phyloP scores from a whole-genome alignment of 495 filamentous ascomycete genomes.

The Talaromyces stipitatus region DNA sequence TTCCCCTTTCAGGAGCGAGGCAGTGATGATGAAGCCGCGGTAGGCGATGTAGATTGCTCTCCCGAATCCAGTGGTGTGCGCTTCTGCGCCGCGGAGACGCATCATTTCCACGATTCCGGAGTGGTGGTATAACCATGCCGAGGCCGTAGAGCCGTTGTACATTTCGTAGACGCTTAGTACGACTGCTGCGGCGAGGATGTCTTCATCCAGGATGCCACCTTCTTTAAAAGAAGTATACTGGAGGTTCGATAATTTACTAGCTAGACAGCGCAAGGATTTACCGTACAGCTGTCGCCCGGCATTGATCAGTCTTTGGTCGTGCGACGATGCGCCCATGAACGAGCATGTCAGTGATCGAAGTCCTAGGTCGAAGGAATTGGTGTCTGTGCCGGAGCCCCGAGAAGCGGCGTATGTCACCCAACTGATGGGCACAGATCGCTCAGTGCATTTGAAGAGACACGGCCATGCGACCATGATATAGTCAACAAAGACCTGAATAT shows the following conservation, averaged over 20 bases:
- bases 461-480: constrained; percentile 21
- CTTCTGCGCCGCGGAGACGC: constrained; percentile 22
- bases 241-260: constrained; percentile 5
- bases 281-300: constrained; percentile 15
- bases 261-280: constrained; percentile 17
- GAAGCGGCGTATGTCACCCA: constrained; percentile 22
- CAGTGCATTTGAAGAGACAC: constrained; percentile 23
- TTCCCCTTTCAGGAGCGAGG: constrained; percentile 17
- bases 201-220: background rate
- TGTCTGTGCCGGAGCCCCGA: constrained; percentile 7
- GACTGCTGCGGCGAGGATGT: constrained; percentile 18
- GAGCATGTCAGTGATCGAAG: constrained; percentile 17
- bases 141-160: constrained; percentile 18
- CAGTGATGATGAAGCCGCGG: constrained; percentile 23
- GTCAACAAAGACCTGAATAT: constrained; percentile 20
- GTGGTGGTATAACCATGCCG: constrained; percentile 28
- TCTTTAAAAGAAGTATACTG: constrained; percentile 11
- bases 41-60: constrained; percentile 23
- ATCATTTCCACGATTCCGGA: constrained; percentile 27
- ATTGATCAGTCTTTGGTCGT: constrained; percentile 10
- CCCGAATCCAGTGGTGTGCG: constrained; percentile 25
- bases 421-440: constrained; percentile 18
- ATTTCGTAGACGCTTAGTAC: constrained; percentile 26
- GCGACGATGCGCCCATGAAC: constrained; percentile 14
- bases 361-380: constrained; percentile 18